phyloP scores from a whole-genome alignment of 2,329 filamentous ascomycete species.

The Epichloe amarillans region DNA sequence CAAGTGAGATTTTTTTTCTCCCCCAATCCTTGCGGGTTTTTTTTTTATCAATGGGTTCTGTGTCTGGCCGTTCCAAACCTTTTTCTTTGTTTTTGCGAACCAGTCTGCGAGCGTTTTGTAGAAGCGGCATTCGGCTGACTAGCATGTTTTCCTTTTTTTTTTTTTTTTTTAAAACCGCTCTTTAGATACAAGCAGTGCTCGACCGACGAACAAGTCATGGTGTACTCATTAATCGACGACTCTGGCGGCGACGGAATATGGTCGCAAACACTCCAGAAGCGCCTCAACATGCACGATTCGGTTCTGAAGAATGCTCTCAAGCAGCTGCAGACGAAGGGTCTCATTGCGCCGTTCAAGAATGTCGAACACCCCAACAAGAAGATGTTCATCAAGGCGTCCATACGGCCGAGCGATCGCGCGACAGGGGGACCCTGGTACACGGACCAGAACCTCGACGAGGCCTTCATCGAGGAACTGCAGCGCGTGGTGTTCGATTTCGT shows the following conservation, averaged over 20 bases:
- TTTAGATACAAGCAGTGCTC: constrained; percentile 43
- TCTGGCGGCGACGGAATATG: constrained; percentile 78
- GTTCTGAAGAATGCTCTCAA: constrained; percentile 73
- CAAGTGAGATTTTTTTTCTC: constrained; percentile 33
- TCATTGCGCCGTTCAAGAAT: constrained; percentile 82
- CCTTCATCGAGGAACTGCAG: constrained; percentile 69
- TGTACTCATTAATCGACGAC: constrained; percentile 82
- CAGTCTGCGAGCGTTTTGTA: no score
- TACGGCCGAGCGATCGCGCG: constrained; percentile 77
- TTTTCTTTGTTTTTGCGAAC: no score
- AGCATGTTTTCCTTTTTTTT: no score
- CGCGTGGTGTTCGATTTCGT: constrained; percentile 62
- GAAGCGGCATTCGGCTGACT: neutral
- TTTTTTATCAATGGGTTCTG: no score
- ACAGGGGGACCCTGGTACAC: constrained; percentile 93
- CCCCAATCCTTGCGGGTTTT: no score
- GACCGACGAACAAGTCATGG: constrained; percentile 65
- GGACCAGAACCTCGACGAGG: constrained; percentile 77
- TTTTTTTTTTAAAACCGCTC: fast-evolving
- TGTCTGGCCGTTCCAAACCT: no score
- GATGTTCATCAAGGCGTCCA: constrained; percentile 84
- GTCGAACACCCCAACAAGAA: constrained; percentile 85
- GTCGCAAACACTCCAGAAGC: constrained; percentile 71
- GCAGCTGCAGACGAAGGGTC: constrained; percentile 64
- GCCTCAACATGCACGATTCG: constrained; percentile 72